phyloP scores from a whole-genome alignment of 1,284 basidiomycete species.

The Malassezia dermatis region DNA sequence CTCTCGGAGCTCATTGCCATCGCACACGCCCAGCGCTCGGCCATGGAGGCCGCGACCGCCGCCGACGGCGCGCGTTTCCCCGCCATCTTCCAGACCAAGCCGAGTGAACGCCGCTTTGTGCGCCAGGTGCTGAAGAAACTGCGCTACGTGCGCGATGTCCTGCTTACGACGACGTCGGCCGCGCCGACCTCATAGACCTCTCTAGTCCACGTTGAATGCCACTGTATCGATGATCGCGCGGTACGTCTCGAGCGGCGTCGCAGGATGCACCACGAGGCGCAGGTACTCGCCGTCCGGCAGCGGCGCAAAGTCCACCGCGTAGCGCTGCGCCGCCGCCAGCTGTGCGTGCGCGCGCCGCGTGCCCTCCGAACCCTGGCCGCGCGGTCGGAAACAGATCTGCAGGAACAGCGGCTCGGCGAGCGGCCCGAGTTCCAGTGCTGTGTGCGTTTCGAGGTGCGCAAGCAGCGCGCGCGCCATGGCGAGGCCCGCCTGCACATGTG shows the following conservation, averaged over 20 bases:
- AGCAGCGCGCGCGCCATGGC: constrained; percentile 22
- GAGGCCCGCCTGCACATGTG: constrained; percentile 37
- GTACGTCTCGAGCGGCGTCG: constrained; percentile 19
- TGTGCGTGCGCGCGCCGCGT: constrained; percentile 16
- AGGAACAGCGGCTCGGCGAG: constrained; percentile 30
- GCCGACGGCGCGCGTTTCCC: constrained; percentile 7
- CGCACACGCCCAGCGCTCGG: constrained; percentile 49
- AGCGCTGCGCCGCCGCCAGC: constrained; percentile 21
- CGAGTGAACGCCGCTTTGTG: constrained; percentile 23
- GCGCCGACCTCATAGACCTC: background rate
- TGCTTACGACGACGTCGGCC: constrained; percentile 16
- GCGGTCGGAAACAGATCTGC: constrained; percentile 41
- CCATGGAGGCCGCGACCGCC: constrained; percentile 20
- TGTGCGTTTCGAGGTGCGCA: constrained; percentile 17
- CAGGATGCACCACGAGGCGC: constrained; percentile 37
- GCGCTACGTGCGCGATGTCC: constrained; percentile 23
- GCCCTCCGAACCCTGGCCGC: constrained; percentile 12
- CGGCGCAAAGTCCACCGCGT: constrained; percentile 42
- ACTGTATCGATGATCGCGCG: constrained; percentile 26
- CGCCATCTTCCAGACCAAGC: constrained; percentile 19
- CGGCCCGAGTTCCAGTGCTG: constrained; percentile 35
- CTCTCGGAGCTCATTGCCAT: constrained; percentile 63
- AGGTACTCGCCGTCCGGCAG: constrained; percentile 29
- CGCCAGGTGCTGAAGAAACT: constrained; percentile 24
- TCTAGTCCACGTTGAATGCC: constrained; percentile 2